phyloP scores from a whole-genome alignment of 2,329 filamentous ascomycete species.

The Arthroderma sp. region DNA sequence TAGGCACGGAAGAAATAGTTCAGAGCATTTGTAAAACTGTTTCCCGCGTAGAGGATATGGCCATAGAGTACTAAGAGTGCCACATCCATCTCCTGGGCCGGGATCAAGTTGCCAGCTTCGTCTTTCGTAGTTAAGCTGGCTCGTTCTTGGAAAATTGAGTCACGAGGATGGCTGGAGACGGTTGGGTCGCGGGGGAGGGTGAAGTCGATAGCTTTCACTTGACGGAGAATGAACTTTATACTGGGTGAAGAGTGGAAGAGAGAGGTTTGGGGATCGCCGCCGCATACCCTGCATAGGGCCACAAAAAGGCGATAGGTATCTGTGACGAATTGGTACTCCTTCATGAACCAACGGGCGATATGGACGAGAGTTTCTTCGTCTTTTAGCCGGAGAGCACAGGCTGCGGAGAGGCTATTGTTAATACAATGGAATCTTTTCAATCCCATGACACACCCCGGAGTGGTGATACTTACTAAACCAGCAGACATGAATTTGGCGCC shows the following conservation, averaged over 20 bases:
- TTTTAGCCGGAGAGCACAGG: conserved; percentile 67
- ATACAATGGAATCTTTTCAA: too few species aligned
- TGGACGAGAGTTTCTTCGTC: conserved; percentile 64
- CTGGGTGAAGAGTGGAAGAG: conserved; percentile 67
- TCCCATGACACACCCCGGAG: too few species aligned
- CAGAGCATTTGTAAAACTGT: conserved; percentile 69
- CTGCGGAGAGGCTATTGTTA: conserved; percentile 27
- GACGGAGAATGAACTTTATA: conserved; percentile 82
- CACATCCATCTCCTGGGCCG: conserved; percentile 51
- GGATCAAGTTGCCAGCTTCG: conserved; percentile 23
- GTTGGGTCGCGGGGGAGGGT: conserved; percentile 42
- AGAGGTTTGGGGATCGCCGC: conserved; percentile 47
- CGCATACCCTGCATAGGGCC: conserved; percentile 61
- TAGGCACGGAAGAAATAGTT: conserved; percentile 75
- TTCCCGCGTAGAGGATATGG: conserved; percentile 73
- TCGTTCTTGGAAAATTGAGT: conserved; percentile 31
- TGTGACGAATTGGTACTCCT: conserved; percentile 63
- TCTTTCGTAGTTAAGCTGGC: conserved; percentile 27
- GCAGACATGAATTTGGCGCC: conserved; percentile 61
- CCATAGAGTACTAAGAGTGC: conserved; percentile 79
- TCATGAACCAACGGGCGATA: conserved; percentile 71
- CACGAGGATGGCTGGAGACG: conserved; percentile 22
- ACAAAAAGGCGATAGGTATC: conserved; percentile 77
- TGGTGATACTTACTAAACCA: conserved; percentile 50
- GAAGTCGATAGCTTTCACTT: conserved; percentile 81